These are phyloP conservation scores for Xylariaceae sp. DNA, from an alignment of 2,329 filamentous ascomycete species.

Conservation along the genomic window DNA sequence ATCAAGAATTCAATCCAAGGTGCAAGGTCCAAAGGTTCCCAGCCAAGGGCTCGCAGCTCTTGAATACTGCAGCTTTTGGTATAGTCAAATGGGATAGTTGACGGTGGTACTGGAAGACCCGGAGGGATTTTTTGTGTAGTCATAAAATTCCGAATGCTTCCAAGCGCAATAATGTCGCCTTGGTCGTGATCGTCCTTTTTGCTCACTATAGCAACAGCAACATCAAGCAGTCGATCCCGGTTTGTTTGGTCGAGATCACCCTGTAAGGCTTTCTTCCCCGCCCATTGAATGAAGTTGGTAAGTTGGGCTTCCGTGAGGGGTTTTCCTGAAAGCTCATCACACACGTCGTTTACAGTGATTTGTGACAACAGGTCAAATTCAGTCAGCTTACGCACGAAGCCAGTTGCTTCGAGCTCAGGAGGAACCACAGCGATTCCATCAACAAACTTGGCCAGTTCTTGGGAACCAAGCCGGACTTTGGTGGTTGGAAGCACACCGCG, in stretches of 20 bases:
- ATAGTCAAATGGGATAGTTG: constrained; percentile 84
- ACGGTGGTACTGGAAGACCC: constrained; percentile 79
- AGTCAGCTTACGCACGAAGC: constrained; percentile 79
- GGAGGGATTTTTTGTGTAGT: constrained; percentile 79
- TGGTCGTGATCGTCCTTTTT: constrained; percentile 58
- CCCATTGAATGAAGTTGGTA: constrained; percentile 83
- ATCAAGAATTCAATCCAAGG: constrained; percentile 85
- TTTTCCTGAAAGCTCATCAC: constrained; percentile 79
- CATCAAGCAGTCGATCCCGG: constrained; percentile 74
- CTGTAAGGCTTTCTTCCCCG: constrained; percentile 71
- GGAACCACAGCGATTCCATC: constrained; percentile 88
- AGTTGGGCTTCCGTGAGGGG: constrained; percentile 81
- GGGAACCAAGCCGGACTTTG: constrained; percentile 75
- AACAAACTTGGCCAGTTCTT: constrained; percentile 74
- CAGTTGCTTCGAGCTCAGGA: constrained; percentile 72
- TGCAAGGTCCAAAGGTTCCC: constrained; percentile 82
- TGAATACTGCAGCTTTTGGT: constrained; percentile 70
- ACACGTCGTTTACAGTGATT: constrained; percentile 86
- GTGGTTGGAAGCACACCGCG: constrained; percentile 85
- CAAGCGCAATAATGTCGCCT: constrained; percentile 77
- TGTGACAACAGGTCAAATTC: constrained; percentile 87
- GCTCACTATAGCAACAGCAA: constrained; percentile 75
- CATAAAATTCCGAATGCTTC: constrained; percentile 75
- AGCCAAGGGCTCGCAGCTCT: constrained; percentile 82
- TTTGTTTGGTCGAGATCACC: constrained; percentile 74